Conservation (phyloP, 192 early-diverging fungal species). For the Funneliformis geosporum region DNA sequence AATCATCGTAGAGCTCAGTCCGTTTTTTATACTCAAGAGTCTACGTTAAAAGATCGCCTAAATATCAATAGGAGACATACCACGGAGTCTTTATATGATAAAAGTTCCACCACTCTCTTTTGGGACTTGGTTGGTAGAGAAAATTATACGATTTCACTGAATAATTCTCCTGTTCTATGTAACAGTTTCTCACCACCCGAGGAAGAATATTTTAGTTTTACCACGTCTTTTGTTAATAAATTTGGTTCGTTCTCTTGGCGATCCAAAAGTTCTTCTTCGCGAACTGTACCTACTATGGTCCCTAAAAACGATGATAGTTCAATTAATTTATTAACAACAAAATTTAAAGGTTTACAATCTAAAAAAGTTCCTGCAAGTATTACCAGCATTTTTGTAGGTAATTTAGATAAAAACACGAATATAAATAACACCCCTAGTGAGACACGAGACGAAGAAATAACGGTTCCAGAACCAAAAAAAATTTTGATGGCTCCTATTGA, state of each 20-base stretch:
- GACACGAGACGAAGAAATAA: constrained; percentile 8
- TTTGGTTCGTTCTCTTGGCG: not conserved
- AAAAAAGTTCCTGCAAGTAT: not conserved
- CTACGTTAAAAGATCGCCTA: not conserved
- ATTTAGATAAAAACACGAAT: constrained; percentile 4
- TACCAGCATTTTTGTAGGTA: constrained; percentile 1
- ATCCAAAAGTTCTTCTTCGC: not conserved
- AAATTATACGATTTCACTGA: constrained; percentile 32
- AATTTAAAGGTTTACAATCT: constrained; percentile 16
- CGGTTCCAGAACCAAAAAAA: not conserved
- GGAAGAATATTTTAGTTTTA: constrained; percentile 6
- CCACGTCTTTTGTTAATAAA: constrained; percentile 9
- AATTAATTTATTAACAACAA: constrained; percentile 28
- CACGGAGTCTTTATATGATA: not conserved
- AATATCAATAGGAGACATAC: not conserved
- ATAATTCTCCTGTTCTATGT: constrained; percentile 33
- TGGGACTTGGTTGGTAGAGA: constrained; percentile 30
- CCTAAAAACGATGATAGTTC: not conserved
- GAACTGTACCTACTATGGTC: constrained; percentile 23
- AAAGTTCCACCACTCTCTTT: constrained; percentile 11
- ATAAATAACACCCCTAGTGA: not conserved
- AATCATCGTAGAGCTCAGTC: not conserved
- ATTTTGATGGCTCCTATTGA: constrained; percentile 37
- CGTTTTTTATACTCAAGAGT: not conserved
- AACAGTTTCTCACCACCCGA: constrained; percentile 2